Evolutionary conservation across 73 alveolate species (phyloP), one percentile per base, ranked within the genome.

Genomic region (Loxodes magnus): DNA sequence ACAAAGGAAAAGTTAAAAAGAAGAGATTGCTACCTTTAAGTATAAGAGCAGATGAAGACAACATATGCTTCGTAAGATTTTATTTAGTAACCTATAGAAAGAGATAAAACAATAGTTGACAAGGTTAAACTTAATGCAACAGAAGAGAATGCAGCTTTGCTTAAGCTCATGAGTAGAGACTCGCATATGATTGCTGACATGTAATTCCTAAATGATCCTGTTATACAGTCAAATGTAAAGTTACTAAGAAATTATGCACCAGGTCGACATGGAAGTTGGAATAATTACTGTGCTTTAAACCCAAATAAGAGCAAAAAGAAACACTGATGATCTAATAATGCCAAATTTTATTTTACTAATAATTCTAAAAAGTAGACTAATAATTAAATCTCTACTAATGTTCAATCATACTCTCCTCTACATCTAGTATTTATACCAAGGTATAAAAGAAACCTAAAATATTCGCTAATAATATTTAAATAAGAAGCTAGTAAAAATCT

Each of bases 211-310:
- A 64, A 76, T 27, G 64, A 60, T 41, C 75, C 79, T 28, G 90
- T 73, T 62, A 70, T 69, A 4, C 84, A 87, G 19, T 71, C 59
- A 44, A 88, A 88, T 64, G 67, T 91, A 27, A 37, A 76, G 36
- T 56, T 91, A 19, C 75, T 91, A 37, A 80, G 98, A 60, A 84
- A 91, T 70, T 91, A 91, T 62, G 84, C 84, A 42, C 93, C 73
- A 35, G 96, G 96, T n/a, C 69, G 90, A 62, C 68, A 78, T 51
- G 92, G 92, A 9, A 76, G 83, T 17, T 84, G 96, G 96, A 69
- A 84, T 46, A 84, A 84, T 54, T 84, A 84, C 64, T 63, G 38
- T 9, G 54, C 77, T 9, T 61, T 68, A 3, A 30, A 43, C 1
- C 46, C n/a, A n/a, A n/a, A n/a, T n/a, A n/a, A n/a, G n/a, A n/a